Evolutionary conservation across 176 grass and related monocot genomes (phyloP).

Genomic region (Aegilops sharonensis): DNA sequence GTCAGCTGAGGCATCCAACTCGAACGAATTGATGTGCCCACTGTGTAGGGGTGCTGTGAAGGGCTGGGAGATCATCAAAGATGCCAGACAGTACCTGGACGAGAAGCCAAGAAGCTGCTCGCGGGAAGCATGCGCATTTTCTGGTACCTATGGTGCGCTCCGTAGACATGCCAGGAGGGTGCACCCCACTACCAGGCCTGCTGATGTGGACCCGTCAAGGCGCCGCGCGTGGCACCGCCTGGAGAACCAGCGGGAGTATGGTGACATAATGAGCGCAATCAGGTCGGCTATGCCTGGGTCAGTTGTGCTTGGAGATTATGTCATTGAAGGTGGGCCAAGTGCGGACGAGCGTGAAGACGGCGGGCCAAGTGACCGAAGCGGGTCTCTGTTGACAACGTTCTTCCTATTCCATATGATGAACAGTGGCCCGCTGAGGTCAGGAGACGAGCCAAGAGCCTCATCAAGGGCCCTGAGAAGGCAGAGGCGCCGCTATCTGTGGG

Average conservation of each 20-base stretch:
- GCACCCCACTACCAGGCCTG: constrained; percentile 64
- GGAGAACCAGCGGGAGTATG: constrained; percentile 74
- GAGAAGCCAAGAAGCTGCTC: constrained; percentile 67
- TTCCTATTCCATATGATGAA: constrained; percentile 71
- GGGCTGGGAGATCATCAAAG: constrained; percentile 66
- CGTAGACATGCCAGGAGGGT: constrained; percentile 69
- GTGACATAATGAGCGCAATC: constrained; percentile 77
- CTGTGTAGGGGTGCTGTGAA: constrained; percentile 61
- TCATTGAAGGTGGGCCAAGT: constrained; percentile 43
- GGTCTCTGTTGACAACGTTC: constrained; percentile 65
- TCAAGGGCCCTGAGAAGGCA: constrained; percentile 52
- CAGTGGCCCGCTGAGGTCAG: constrained; percentile 35
- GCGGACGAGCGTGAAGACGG: constrained; percentile 26
- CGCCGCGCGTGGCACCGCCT: constrained; percentile 60
- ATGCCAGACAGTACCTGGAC: constrained; percentile 69
- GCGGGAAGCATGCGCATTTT: constrained; percentile 59
- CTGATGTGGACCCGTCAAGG: constrained; percentile 67
- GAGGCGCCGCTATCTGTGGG: constrained; percentile 73
- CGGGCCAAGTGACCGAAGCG: constrained; percentile 46
- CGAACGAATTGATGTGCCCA: constrained; percentile 55
- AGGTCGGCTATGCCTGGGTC: constrained; percentile 76
- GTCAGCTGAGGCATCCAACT: constrained; percentile 38
- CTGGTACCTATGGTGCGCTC: constrained; percentile 66
- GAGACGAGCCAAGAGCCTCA: constrained; percentile 46
- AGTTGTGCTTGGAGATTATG: constrained; percentile 76